Evolutionary conservation across 805 yeast genomes (phyloP).

Genomic region (Pichia eremophila): DNA sequence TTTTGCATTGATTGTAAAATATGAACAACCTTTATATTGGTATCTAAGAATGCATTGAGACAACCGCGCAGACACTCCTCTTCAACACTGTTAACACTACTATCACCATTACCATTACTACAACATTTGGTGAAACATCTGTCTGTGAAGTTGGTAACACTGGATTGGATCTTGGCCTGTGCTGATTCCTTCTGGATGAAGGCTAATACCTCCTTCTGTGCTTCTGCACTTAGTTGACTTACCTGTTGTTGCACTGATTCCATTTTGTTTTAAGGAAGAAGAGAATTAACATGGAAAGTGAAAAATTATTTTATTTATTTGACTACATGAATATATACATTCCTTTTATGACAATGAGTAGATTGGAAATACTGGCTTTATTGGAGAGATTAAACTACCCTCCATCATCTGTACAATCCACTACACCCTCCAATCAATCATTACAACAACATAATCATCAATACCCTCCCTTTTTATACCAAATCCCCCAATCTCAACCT

Average conservation of each 20-base stretch:
- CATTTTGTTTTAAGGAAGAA: no score
- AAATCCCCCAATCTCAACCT: no score
- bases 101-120: constrained; percentile 25
- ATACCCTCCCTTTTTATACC: no score
- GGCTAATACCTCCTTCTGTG: constrained; percentile 63
- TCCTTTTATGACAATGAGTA: no score
- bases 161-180: constrained; percentile 77
- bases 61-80: constrained; percentile 72
- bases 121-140: constrained; percentile 87
- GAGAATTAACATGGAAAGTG: no score
- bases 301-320: no score
- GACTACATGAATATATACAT: no score
- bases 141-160: constrained; percentile 83
- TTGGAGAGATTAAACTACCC: neutral
- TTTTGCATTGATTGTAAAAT: constrained; percentile 20
- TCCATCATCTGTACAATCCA: neutral
- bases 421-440: no score
- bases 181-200: constrained; percentile 79
- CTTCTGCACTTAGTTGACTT: constrained; percentile 46
- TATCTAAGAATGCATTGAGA: constrained; percentile 76
- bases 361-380: neutral
- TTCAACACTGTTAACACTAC: constrained; percentile 42
- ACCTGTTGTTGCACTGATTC: no score
- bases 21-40: constrained; percentile 76
- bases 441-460: no score